Conservation (phyloP, 1,284 basidiomycete genomes). For the Cutaneotrichosporon sp. region DNA sequence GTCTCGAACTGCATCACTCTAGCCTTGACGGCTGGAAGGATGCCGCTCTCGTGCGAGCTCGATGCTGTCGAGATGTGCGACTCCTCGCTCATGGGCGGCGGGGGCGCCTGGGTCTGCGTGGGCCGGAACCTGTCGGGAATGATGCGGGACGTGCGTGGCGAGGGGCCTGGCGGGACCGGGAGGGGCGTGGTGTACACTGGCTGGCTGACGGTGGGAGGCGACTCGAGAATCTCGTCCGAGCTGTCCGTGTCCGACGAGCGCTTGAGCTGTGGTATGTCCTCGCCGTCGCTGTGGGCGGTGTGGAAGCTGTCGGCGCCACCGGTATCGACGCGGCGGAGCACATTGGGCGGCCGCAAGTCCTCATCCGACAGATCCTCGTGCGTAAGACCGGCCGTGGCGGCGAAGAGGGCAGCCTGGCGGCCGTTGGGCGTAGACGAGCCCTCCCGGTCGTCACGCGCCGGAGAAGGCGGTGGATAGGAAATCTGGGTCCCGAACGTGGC, state of each 20-base stretch:
- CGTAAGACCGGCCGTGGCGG: background rate
- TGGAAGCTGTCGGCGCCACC: constrained; percentile 3
- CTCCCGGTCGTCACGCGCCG: background rate
- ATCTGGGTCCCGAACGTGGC: constrained; percentile 5
- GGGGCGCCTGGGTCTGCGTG: background rate
- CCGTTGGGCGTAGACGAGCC: background rate
- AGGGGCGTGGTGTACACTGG: constrained; percentile 16
- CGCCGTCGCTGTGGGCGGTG: constrained; percentile 10
- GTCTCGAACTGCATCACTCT: constrained; percentile 48
- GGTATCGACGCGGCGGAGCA: background rate
- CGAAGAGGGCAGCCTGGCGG: constrained; percentile 5
- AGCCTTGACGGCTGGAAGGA: constrained; percentile 35
- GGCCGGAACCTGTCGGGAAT: constrained; percentile 25
- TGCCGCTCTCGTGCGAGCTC: constrained; percentile 18
- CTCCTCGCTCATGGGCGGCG: constrained; percentile 13
- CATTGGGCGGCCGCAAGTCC: constrained; percentile 10
- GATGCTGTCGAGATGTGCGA: constrained; percentile 21
- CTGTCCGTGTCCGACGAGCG: constrained; percentile 2
- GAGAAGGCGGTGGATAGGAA: background rate
- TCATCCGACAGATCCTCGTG: constrained; percentile 2
- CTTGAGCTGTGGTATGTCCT: constrained; percentile 11
- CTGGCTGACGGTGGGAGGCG: constrained; percentile 13
- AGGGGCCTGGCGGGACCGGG: constrained; percentile 7
- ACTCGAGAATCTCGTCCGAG: constrained; percentile 7
- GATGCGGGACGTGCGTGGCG: background rate